Percentiles rank a stretch among this genome's conserved stretches.
Evolutionary conservation across 805 yeast genomes (phyloP).

Genomic region (Wickerhamiella occidentalis): DNA sequence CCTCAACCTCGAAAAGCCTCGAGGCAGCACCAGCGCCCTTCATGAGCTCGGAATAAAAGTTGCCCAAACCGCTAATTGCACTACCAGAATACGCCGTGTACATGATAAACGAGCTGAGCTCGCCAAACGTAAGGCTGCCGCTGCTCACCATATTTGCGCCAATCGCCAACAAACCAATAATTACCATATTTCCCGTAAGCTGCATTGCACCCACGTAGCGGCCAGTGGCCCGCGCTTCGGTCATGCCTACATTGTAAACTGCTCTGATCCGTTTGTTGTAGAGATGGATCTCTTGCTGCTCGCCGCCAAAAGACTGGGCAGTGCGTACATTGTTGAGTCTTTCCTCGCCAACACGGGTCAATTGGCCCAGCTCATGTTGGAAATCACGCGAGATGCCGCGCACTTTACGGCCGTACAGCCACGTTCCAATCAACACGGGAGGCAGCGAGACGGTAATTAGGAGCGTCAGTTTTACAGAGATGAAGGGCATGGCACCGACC

Average conservation of each 20-base stretch:
- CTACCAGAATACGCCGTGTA: conserved; percentile 88
- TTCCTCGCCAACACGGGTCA: conserved; percentile 87
- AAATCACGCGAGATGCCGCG: conserved; percentile 60
- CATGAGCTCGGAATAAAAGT: conserved; percentile 88
- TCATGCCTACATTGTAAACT: conserved; percentile 54
- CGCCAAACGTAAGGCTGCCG: conserved; percentile 76
- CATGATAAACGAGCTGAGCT: conserved; percentile 84
- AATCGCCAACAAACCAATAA: conserved; percentile 61
- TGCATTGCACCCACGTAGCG: conserved; percentile 68
- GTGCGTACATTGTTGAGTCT: conserved; percentile 75
- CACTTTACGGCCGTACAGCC: conserved; percentile 70
- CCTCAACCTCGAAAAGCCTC: conserved; percentile 75
- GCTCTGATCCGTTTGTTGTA: conserved; percentile 61
- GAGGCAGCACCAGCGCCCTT: conserved; percentile 96
- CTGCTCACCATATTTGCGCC: conserved; percentile 73
- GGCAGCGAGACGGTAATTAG: conserved; percentile 75
- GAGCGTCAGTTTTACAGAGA: conserved; percentile 69
- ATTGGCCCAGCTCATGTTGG: conserved; percentile 72
- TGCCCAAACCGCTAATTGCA: conserved; percentile 83
- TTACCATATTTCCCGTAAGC: conserved; percentile 67
- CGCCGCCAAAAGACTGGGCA: conserved; percentile 85
- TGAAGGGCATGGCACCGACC: conserved; percentile 79
- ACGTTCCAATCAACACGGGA: conserved; percentile 65
- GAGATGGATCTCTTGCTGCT: conserved; percentile 58
- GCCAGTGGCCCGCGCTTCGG: conserved; percentile 71